Base-by-base conservation (phyloP, 1,284 basidiomycete genomes). In the Rhizoctonia solani region DNA sequence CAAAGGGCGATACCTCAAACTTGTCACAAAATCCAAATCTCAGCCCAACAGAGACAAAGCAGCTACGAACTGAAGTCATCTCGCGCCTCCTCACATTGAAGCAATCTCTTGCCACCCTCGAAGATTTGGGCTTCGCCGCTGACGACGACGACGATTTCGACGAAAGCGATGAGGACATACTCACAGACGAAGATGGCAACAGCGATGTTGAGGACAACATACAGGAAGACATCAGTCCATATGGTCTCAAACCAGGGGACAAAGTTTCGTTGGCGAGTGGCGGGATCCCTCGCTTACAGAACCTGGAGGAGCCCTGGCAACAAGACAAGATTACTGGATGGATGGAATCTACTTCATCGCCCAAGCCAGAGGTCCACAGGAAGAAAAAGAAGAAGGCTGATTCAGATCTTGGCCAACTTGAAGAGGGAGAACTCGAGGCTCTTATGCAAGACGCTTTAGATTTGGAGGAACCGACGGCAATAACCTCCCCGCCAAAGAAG, bases 21-120 rank as follows among this genome's bases (percentile, higher is more conserved):
- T 19, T 49, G 27, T 32, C 39, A 8, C 21, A 27, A 5, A n/a
- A 34, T 8, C 56, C 58, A 21, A 5, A 14, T 21, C 58, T 23
- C 2, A 34, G 46, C 27, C 61, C 61, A 5, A 19, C 49, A 14
- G 61, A 65, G 23, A 27, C 49, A 27, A 65, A 65, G 32, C 61
- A 39, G 8, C 52, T 73, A 19, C 74, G 83, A 16, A 89, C 90
- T 1, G 82, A 88, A 30, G 87, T 98, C 71, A 81, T 98, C 70
- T 78, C 81, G 25, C 90, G 95, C 13, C 84, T 99, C 6, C 81
- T 96, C 34, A 84, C 87, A 27, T 86, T 99, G 59, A 97, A 98
- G 77, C 85, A 93, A 74, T 87, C 89, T 1, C 81, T 99, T 11
- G 77, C 84, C 23, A 90, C 87, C 4, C 84, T 99, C 66, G 93